These are phyloP conservation scores for Ustanciosporium gigantosporum DNA, from an alignment of 1,284 basidiomycete genomes.

Conservation along the genomic window DNA sequence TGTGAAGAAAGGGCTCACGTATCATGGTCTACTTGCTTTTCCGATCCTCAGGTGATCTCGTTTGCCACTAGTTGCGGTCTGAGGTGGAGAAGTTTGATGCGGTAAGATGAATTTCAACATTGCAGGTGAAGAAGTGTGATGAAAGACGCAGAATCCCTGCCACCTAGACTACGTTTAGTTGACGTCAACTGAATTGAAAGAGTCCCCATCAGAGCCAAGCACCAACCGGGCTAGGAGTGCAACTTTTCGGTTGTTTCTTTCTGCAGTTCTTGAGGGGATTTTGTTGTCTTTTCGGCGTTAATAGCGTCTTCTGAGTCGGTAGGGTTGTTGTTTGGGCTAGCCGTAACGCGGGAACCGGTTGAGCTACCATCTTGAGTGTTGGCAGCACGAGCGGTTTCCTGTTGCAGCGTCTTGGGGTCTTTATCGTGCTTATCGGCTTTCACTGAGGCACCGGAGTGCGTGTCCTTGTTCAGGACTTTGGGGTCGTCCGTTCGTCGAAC, in stretches of 20 bases:
- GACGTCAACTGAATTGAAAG: no score
- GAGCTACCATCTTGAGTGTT: constrained; percentile 1
- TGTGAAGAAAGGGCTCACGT: no score
- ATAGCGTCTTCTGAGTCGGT: constrained; percentile 44
- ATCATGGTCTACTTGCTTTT: no score
- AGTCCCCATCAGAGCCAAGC: no score
- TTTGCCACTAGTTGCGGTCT: no score
- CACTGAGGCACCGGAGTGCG: constrained; percentile 36
- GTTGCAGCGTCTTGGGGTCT: constrained; percentile 36
- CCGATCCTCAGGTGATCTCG: no score
- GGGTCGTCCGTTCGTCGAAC: constrained; percentile 29
- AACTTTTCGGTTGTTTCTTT: constrained; percentile 34
- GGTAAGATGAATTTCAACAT: no score
- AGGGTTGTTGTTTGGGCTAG: constrained; percentile 7
- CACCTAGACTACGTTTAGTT: no score
- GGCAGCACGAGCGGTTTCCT: constrained; percentile 18
- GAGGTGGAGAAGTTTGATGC: no score
- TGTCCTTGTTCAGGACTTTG: constrained; percentile 21
- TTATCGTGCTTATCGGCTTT: constrained; percentile 41
- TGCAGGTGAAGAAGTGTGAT: no score
- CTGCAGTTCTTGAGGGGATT: constrained; percentile 35
- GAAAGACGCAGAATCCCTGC: no score
- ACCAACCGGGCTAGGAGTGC: no score
- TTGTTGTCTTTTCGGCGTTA: constrained; percentile 39
- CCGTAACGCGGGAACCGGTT: not conserved